A percentile compares a stretch with the other conserved stretches of the same genome.
Evolutionary conservation across 176 grass and related monocot genomes (phyloP).

Genomic region (Eleusine indica): DNA sequence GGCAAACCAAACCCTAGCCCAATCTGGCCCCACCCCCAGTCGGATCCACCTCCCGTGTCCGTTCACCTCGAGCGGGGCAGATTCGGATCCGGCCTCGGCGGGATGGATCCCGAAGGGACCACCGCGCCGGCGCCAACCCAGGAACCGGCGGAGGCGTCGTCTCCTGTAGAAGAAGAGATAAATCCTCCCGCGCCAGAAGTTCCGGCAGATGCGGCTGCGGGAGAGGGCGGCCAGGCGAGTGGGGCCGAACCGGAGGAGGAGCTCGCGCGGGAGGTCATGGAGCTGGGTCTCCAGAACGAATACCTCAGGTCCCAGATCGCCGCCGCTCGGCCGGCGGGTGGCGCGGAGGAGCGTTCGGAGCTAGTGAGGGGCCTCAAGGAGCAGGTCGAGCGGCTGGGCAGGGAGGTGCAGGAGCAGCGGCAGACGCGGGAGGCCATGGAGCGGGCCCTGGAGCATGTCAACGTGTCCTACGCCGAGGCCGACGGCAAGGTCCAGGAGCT

Average conservation of each 20-base stretch:
- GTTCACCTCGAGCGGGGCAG: constrained; percentile 31
- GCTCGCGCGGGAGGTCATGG: constrained; percentile 53
- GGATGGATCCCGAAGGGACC: constrained; percentile 59
- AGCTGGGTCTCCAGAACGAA: constrained; percentile 67
- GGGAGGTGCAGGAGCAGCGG: constrained; percentile 69
- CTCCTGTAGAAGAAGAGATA: neutral
- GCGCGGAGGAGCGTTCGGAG: constrained; percentile 19
- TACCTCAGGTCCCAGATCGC: constrained; percentile 64
- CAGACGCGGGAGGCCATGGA: constrained; percentile 79
- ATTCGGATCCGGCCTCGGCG: constrained; percentile 44
- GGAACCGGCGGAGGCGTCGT: constrained; percentile 5
- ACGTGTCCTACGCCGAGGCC: constrained; percentile 69
- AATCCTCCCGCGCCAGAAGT: neutral
- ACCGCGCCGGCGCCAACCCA: constrained; percentile 15
- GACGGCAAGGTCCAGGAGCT: constrained; percentile 83
- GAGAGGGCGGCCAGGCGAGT: neutral
- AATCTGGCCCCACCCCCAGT: neutral
- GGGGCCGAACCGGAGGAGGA: constrained; percentile 38
- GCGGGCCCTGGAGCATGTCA: constrained; percentile 78
- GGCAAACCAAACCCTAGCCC: constrained; percentile 29
- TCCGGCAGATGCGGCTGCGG: neutral
- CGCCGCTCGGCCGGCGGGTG: constrained; percentile 2
- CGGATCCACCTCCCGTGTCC: neutral
- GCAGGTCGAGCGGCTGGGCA: constrained; percentile 63
- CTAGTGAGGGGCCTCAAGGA: constrained; percentile 57